These are phyloP conservation scores for Hymenoscyphus fraxineus DNA, from an alignment of 2,329 filamentous ascomycete genomes.

Conservation along the genomic window DNA sequence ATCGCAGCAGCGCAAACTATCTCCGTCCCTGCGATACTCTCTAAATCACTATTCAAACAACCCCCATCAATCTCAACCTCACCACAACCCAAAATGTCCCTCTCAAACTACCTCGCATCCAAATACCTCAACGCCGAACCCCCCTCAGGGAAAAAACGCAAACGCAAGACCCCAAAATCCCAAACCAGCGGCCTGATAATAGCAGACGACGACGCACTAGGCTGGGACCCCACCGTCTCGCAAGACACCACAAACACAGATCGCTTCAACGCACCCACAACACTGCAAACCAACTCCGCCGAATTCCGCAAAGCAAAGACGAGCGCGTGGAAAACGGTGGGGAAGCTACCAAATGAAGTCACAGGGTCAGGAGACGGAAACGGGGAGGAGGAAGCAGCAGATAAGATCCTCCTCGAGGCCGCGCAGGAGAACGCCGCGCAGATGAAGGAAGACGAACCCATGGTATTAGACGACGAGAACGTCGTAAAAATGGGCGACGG, in stretches of 20 bases:
- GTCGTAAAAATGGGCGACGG: constrained; percentile 79
- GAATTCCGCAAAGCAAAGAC: constrained; percentile 75
- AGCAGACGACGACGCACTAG: constrained; percentile 57
- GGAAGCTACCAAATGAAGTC: constrained; percentile 38
- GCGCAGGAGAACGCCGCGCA: constrained; percentile 62
- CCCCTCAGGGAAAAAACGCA: constrained; percentile 51
- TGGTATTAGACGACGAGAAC: constrained; percentile 46
- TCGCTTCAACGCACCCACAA: constrained; percentile 49
- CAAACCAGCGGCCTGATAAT: constrained; percentile 54
- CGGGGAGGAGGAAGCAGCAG: constrained; percentile 64
- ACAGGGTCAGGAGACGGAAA: constrained; percentile 13
- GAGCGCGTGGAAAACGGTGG: constrained; percentile 74
- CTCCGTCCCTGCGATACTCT: too few species aligned
- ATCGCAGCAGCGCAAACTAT: too few species aligned
- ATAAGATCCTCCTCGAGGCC: constrained; percentile 71
- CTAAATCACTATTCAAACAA: too few species aligned
- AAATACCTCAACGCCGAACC: constrained; percentile 77
- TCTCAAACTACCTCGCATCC: constrained; percentile 83
- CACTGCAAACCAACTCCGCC: constrained; percentile 45
- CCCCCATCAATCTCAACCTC: not conserved
- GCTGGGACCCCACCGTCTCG: constrained; percentile 36
- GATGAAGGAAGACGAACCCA: constrained; percentile 46
- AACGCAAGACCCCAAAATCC: constrained; percentile 62
- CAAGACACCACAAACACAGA: constrained; percentile 47
- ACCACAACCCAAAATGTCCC: constrained; percentile 44